Percentiles rank a stretch among this genome's conserved stretches.
phyloP scores from a whole-genome alignment of 495 filamentous ascomycete species.

The Lasiosphaeriaceae sp. region DNA sequence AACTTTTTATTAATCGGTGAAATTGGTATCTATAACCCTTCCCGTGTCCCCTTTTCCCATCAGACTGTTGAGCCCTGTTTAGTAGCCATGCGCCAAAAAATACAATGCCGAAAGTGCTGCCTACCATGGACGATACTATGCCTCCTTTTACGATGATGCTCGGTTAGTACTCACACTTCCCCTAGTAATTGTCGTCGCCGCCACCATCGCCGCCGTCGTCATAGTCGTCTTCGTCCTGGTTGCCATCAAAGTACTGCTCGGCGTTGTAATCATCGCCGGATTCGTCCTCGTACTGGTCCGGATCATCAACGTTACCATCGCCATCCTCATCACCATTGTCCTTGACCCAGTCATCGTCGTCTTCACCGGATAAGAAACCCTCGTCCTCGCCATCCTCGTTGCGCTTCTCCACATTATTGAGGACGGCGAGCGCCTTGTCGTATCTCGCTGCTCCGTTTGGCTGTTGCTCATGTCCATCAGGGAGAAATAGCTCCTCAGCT shows the following conservation, averaged over 20 bases:
- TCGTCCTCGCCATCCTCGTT: slow-evolving; percentile 39
- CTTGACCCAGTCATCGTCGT: slow-evolving; percentile 42
- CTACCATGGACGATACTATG: neutral
- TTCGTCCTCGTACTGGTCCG: slow-evolving; percentile 44
- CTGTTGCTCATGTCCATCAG: slow-evolving; percentile 9
- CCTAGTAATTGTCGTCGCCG: slow-evolving; percentile 15
- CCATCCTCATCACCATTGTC: slow-evolving; percentile 32
- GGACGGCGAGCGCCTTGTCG: slow-evolving; percentile 31
- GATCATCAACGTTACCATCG: slow-evolving; percentile 40
- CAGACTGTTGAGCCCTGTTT: neutral
- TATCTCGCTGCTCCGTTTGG: slow-evolving; percentile 21
- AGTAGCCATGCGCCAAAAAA: slow-evolving; percentile 3
- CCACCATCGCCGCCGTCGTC: slow-evolving; percentile 44
- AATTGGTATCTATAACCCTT: slow-evolving; percentile 23
- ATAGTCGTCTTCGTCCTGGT: slow-evolving; percentile 47
- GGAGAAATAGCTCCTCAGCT: slow-evolving; percentile 30
- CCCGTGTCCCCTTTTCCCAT: neutral
- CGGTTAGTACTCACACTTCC: no score
- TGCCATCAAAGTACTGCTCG: slow-evolving; percentile 51
- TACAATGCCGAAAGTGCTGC: slow-evolving; percentile 1
- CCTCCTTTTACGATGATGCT: neutral
- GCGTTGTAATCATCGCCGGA: slow-evolving; percentile 53
- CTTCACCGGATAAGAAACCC: slow-evolving; percentile 34
- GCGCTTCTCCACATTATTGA: slow-evolving; percentile 34
- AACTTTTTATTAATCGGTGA: neutral